These are phyloP conservation scores for Astragalus glycyphyllos DNA, from an alignment of 306 rosid genomes.

Conservation along the genomic window DNA sequence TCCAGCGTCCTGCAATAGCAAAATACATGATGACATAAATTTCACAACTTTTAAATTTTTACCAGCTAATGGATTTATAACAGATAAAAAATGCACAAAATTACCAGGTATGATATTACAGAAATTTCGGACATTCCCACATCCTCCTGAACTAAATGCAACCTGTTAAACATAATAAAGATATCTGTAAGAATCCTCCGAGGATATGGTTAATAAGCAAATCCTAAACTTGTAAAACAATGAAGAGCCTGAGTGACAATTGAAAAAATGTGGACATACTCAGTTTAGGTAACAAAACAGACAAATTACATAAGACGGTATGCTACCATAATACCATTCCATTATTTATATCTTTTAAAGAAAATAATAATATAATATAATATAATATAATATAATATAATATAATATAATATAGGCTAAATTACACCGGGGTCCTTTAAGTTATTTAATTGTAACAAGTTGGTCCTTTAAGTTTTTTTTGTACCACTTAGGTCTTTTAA, in stretches of 20 bases:
- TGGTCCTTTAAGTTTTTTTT: too few relatives aligned
- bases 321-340: background rate
- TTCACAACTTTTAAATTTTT: constrained; percentile 6
- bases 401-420: too few relatives aligned
- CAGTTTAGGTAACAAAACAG: constrained; percentile 14
- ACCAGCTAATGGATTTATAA: background rate
- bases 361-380: constrained; percentile 1
- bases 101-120: constrained; percentile 60
- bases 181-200: constrained; percentile 33
- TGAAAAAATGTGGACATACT: background rate
- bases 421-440: too few relatives aligned
- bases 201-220: constrained; percentile 15
- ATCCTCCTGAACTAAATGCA: constrained; percentile 49
- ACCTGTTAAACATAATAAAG: constrained; percentile 52
- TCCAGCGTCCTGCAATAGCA: constrained; percentile 56
- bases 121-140: constrained; percentile 52
- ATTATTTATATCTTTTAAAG: constrained; percentile 18
- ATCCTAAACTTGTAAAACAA: constrained; percentile 5
- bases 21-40: constrained; percentile 17
- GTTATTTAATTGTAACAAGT: too few relatives aligned
- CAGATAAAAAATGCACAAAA: constrained; percentile 14
- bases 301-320: background rate
- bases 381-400: too few relatives aligned
- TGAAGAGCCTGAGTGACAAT: background rate
- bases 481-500: too few relatives aligned